Conservation (phyloP, 1,139 yeast species). For the Taphrina communis region DNA sequence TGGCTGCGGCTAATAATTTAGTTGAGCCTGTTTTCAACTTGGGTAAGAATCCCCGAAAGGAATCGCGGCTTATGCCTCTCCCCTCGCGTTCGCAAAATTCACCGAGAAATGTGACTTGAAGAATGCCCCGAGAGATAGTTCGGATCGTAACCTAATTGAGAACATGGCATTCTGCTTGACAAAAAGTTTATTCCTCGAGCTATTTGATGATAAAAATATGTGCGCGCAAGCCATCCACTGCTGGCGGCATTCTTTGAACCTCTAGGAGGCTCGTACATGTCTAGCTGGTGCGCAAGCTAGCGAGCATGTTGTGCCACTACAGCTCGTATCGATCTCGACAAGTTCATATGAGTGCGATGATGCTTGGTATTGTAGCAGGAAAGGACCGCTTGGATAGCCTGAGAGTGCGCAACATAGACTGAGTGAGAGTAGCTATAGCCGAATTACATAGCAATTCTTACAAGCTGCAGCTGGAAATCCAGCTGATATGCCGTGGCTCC, state of each 20-base stretch:
- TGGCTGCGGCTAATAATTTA: not conserved
- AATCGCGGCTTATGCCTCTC: not conserved
- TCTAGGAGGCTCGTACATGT: not conserved
- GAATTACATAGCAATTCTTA: no score
- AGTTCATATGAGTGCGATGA: no score
- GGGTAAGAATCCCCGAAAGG: no score
- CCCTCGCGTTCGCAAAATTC: not conserved
- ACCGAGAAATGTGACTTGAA: slow-evolving; percentile 2
- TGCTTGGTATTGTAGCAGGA: no score
- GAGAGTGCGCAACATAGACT: no score
- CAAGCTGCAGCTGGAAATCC: no score
- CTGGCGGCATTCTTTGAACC: not conserved
- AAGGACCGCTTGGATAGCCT: no score
- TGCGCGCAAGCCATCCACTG: not conserved
- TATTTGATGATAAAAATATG: not conserved
- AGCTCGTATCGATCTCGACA: no score
- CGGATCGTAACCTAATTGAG: not conserved
- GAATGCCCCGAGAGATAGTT: not conserved
- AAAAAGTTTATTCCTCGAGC: not conserved
- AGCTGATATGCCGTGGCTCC: no score
- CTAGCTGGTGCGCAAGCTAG: no score
- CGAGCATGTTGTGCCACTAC: no score
- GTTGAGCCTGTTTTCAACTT: not conserved
- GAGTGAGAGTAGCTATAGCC: no score
- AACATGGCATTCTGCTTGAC: slow-evolving; percentile 7